Evolutionary conservation across 768 basidiomycete genomes (phyloP).

Genomic region (Phaffia tasmanica): DNA sequence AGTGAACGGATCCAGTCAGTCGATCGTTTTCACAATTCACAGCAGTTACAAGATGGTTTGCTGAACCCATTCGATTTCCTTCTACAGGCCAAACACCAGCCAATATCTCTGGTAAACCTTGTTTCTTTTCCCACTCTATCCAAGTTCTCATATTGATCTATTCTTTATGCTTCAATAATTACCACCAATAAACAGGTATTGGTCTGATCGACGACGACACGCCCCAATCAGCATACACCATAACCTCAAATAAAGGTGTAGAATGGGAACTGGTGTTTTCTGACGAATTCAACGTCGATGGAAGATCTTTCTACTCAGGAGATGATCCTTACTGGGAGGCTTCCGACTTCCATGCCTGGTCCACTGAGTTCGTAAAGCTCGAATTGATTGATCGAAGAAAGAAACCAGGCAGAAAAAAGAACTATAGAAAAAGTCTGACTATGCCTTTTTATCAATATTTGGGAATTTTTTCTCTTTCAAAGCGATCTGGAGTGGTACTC

Average conservation of each 20-base stretch:
- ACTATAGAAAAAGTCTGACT: too few relatives aligned
- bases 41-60: background rate
- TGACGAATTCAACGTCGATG: conserved; percentile 69
- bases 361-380: conserved; percentile 29
- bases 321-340: conserved; percentile 84
- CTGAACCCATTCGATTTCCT: background rate
- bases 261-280: conserved; percentile 75
- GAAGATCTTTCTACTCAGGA: conserved; percentile 42
- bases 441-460: too few relatives aligned
- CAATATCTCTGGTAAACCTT: conserved; percentile 51
- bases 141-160: too few relatives aligned
- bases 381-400: too few relatives aligned
- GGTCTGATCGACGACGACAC: conserved; percentile 51
- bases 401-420: too few relatives aligned
- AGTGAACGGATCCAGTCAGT: conserved; percentile 60
- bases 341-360: conserved; percentile 44
- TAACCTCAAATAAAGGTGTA: conserved; percentile 47
- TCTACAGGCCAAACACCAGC: conserved; percentile 54
- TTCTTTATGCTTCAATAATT: too few relatives aligned
- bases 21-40: background rate
- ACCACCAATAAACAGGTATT: background rate
- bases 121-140: conserved; percentile 48
- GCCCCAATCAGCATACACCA: conserved; percentile 43
- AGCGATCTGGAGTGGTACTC: conserved; percentile 66
- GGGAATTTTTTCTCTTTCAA: too few relatives aligned